Percentiles rank a stretch among this genome's conserved stretches.
phyloP scores from a whole-genome alignment of 83 land plant genomes.

The Diphasiastrum complanatum region DNA sequence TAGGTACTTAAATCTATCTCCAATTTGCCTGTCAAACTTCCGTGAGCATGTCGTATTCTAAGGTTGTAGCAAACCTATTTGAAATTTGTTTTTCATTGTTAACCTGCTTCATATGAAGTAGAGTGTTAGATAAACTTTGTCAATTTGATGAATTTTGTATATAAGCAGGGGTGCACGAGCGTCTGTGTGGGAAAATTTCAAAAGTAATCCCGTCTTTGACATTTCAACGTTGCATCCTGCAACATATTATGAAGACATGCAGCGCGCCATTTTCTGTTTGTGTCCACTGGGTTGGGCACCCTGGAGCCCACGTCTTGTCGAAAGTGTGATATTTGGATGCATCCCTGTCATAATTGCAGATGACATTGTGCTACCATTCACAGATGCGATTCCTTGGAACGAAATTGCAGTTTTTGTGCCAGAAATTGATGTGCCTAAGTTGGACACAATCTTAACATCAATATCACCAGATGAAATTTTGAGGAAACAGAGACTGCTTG shows the following conservation, averaged over 20 bases:
- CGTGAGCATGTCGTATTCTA: too few relatives aligned
- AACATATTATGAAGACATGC: slow-evolving; percentile 85
- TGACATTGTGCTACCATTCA: slow-evolving; percentile 74
- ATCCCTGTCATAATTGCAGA: slow-evolving; percentile 82
- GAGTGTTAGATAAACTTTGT: background rate
- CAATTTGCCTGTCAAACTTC: too few relatives aligned
- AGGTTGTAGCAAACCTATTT: too few relatives aligned
- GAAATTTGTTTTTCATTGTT: too few relatives aligned
- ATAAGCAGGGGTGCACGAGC: slow-evolving; percentile 68
- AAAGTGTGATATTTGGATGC: slow-evolving; percentile 78
- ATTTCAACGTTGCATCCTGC: slow-evolving; percentile 79
- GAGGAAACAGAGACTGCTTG: slow-evolving; percentile 70
- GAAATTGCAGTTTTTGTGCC: slow-evolving; percentile 74
- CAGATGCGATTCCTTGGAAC: slow-evolving; percentile 87
- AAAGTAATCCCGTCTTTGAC: slow-evolving; percentile 76
- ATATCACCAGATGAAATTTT: slow-evolving; percentile 64
- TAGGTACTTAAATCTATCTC: slow-evolving; percentile 43
- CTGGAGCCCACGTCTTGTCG: slow-evolving; percentile 81
- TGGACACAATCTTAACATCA: slow-evolving; percentile 70
- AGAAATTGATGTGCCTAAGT: slow-evolving; percentile 70
- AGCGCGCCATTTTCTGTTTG: slow-evolving; percentile 67
- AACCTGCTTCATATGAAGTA: background rate
- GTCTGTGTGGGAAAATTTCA: slow-evolving; percentile 85
- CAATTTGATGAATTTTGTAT: background rate
- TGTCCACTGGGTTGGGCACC: slow-evolving; percentile 90